phyloP scores from a whole-genome alignment of 169 alveolate species.

The Eimeria falciformis region DNA sequence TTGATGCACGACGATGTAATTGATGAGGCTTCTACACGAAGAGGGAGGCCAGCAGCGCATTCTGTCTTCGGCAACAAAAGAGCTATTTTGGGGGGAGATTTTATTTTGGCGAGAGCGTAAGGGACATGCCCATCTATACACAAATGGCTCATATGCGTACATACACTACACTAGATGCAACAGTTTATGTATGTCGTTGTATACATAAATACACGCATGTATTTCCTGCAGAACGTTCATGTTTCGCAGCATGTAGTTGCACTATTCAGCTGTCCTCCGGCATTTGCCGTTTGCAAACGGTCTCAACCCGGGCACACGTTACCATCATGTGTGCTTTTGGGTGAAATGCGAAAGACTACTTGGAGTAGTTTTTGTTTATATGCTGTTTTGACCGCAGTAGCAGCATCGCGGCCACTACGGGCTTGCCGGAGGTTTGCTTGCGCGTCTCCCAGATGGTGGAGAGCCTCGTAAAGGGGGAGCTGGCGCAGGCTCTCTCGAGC shows the following conservation, averaged over 20 bases:
- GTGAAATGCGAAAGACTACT: too few relatives aligned
- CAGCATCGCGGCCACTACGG: conserved; percentile 65
- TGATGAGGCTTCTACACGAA: conserved; percentile 80
- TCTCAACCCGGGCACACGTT: too few relatives aligned
- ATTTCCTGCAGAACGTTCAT: neutral
- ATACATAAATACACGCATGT: neutral
- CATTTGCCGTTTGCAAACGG: too few relatives aligned
- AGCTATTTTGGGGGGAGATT: conserved; percentile 83
- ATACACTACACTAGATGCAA: neutral
- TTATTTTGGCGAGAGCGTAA: conserved; percentile 81
- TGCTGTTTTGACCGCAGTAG: conserved; percentile 44
- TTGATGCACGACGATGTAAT: conserved; percentile 83
- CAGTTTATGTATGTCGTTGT: neutral
- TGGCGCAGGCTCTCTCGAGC: conserved; percentile 66
- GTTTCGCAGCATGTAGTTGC: too few relatives aligned
- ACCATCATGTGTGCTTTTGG: too few relatives aligned
- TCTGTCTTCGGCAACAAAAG: conserved; percentile 78
- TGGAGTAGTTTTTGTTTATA: too few relatives aligned
- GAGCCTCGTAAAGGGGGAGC: conserved; percentile 80
- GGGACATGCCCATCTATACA: too few relatives aligned
- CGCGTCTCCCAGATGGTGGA: conserved; percentile 78
- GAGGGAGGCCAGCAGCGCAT: conserved; percentile 80
- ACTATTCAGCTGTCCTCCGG: too few relatives aligned
- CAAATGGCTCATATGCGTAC: too few relatives aligned
- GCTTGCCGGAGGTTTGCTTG: conserved; percentile 68